phyloP scores from a whole-genome alignment of 257 asterid species.

The Nicotiana attenuata region DNA sequence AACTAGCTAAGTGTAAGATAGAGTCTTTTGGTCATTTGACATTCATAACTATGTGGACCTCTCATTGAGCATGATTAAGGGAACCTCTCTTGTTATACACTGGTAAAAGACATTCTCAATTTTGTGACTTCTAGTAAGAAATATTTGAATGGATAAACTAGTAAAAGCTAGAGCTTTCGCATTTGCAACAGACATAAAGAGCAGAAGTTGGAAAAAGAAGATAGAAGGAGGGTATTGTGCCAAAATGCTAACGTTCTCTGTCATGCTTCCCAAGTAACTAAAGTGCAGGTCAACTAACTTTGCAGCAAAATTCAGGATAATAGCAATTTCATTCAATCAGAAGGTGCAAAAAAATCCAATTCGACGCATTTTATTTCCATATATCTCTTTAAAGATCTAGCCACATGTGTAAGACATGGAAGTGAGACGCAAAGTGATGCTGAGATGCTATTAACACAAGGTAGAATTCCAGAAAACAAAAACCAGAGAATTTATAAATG shows the following conservation, averaged over 20 bases:
- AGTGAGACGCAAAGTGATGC: too few relatives aligned
- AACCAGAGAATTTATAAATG: not conserved
- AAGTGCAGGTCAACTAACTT: not conserved
- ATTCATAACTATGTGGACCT: not conserved
- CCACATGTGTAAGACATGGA: too few relatives aligned
- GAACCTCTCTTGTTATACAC: not conserved
- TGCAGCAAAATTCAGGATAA: not conserved
- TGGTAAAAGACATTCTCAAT: not conserved
- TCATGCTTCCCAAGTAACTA: not conserved
- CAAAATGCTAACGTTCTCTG: not conserved
- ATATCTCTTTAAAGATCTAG: too few relatives aligned
- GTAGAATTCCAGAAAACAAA: not conserved
- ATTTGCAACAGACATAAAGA: not conserved
- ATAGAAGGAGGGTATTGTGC: not conserved
- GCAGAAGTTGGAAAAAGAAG: not conserved
- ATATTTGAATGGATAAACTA: not conserved
- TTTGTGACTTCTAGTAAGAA: not conserved
- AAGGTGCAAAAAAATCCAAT: not conserved
- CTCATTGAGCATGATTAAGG: not conserved
- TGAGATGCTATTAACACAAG: not conserved
- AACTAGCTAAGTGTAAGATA: not conserved
- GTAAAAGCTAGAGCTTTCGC: not conserved
- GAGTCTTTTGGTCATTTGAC: not conserved
- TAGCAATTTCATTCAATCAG: not conserved
- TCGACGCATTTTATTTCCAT: too few relatives aligned